Evolutionary conservation across 345 rosid genomes (phyloP), one percentile per base, ranked within the genome.

Genomic region (Sisymbrium altissimum): DNA sequence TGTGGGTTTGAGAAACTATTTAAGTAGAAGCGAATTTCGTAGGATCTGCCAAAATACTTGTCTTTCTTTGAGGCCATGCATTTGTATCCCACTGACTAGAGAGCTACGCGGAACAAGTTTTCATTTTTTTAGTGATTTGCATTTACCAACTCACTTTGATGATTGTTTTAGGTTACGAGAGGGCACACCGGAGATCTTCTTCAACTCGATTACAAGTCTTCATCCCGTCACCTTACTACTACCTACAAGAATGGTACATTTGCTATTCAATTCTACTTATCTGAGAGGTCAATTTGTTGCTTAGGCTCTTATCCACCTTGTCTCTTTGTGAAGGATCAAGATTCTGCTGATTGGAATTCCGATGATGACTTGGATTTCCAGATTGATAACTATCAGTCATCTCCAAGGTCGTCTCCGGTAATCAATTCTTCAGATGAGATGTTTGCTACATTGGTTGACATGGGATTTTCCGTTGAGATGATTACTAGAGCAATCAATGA

Each of bases 221-320:
- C 6, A 32, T 14, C 67, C 18, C 53, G 39, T 66, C 72, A 58
- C 25, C 19, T 38, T 40, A 38, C 18, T 19, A 41, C 30, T n/a
- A n/a, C n/a, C n/a, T n/a, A n/a, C n/a, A 57, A 66, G 29, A 25
- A 76, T 76, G 79, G 79, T 76, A 76, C 57, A 53, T 41, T 66
- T 7, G n/a, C 17, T 5, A 56, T 65, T 45, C 9, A n/a, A 21
- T 32, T 63, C 1, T 71, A 19, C 35, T 32, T 53, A 30, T 41
- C 12, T 36, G 41, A 7, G 10, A 9, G 1, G 2, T 2, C 3
- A 7, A 4, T 35, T 27, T n/a, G 1, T 48, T 66, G 9, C 15
- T 65, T 23, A 23, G 4, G 56, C 36, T 50, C 32, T 36, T 25
- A 29, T 49, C 9, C 49, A 27, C 4, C 8, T 15, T 25, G 17